phyloP scores from a whole-genome alignment of 805 yeast genomes.

The Ogataea ramenticola region DNA sequence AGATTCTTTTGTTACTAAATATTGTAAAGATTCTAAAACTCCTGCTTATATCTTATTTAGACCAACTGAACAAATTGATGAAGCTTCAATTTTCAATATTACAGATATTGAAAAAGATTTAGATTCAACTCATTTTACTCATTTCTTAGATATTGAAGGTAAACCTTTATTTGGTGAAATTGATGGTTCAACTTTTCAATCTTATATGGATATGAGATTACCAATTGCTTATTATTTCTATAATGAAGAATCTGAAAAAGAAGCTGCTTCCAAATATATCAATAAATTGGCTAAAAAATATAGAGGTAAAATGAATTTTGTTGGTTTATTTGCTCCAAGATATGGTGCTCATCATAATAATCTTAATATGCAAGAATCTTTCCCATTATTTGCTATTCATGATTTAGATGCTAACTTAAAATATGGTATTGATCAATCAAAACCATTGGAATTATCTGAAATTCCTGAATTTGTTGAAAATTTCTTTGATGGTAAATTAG shows the following conservation, averaged over 20 bases:
- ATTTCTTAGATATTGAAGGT: conserved; percentile 53
- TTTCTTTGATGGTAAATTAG: conserved; percentile 56
- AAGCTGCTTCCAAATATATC: conserved; percentile 43
- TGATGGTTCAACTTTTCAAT: conserved; percentile 67
- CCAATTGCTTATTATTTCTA: conserved; percentile 91
- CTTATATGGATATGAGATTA: conserved; percentile 60
- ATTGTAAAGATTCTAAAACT: conserved; percentile 21
- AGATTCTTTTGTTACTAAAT: conserved; percentile 27
- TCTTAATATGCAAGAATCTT: conserved; percentile 74
- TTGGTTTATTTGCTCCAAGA: conserved; percentile 73
- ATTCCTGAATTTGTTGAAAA: conserved; percentile 57
- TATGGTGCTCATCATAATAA: conserved; percentile 84
- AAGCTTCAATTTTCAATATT: conserved; percentile 39
- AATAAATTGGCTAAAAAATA: conserved; percentile 60
- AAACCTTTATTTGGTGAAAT: conserved; percentile 87
- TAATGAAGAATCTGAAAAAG: conserved; percentile 59
- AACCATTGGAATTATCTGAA: conserved; percentile 40
- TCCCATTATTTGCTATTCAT: conserved; percentile 90
- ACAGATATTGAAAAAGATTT: conserved; percentile 20
- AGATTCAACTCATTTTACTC: conserved; percentile 30
- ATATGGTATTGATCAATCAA: conserved; percentile 65
- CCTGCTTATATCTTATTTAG: conserved; percentile 41
- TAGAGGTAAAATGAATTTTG: conserved; percentile 80
- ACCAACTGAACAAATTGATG: conserved; percentile 38
- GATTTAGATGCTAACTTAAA: conserved; percentile 61